phyloP scores from a whole-genome alignment of 352 stramenopile genomes.

The Phytopythium oedochilum region DNA sequence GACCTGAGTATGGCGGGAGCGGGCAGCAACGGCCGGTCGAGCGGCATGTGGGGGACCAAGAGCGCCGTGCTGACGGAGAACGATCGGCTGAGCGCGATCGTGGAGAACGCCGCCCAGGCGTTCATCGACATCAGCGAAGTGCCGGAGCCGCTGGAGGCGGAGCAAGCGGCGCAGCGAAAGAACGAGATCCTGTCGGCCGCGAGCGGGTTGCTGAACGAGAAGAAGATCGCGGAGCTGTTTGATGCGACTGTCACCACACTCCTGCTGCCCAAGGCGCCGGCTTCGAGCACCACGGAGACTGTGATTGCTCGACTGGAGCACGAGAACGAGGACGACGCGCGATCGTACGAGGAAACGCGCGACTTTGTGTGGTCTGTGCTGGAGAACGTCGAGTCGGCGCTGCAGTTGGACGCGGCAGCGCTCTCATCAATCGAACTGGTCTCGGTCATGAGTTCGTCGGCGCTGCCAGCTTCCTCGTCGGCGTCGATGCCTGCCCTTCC shows the following conservation, averaged over 20 bases:
- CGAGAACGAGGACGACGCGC: conserved; percentile 24
- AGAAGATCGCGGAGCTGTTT: conserved; percentile 54
- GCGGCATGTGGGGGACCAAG: conserved; percentile 43
- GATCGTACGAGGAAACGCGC: conserved; percentile 57
- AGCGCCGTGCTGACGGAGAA: conserved; percentile 60
- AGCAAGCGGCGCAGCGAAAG: conserved; percentile 72
- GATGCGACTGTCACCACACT: conserved; percentile 38
- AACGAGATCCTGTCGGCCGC: conserved; percentile 65
- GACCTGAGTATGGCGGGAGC: conserved; percentile 29
- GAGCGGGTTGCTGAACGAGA: conserved; percentile 41
- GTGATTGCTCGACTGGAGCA: conserved; percentile 44
- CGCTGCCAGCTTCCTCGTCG: conserved; percentile 17
- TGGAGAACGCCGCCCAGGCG: conserved; percentile 67
- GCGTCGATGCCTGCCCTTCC: conserved; percentile 15
- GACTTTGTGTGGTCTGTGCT: conserved; percentile 43
- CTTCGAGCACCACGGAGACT: conserved; percentile 21
- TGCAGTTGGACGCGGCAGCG: conserved; percentile 40
- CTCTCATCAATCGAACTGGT: conserved; percentile 55
- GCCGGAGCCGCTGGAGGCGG: conserved; percentile 67
- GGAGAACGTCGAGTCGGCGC: conserved; percentile 34
- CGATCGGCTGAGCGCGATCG: conserved; percentile 71
- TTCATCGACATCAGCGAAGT: conserved; percentile 86
- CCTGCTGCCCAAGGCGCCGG: conserved; percentile 18
- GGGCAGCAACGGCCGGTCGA: conserved; percentile 46
- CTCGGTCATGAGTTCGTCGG: conserved; percentile 54